Evolutionary conservation across 805 yeast species (phyloP).

Genomic region (Zygoascus biomembranicola): DNA sequence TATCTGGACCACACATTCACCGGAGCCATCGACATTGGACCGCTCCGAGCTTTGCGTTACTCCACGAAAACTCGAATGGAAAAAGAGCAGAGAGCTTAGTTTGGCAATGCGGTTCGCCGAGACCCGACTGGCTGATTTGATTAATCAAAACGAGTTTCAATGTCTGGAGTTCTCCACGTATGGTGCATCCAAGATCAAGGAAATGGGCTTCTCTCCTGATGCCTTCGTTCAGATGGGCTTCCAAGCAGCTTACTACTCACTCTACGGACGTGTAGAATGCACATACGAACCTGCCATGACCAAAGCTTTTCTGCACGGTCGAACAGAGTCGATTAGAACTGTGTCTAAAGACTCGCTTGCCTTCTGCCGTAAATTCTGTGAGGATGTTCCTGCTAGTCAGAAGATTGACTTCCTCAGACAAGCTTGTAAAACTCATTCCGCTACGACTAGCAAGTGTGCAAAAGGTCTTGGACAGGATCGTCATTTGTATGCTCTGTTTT

Average conservation of each 20-base stretch:
- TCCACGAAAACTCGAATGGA: slow-evolving; percentile 88
- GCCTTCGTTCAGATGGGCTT: slow-evolving; percentile 92
- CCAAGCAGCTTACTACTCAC: slow-evolving; percentile 86
- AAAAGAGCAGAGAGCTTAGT: slow-evolving; percentile 65
- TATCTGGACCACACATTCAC: slow-evolving; percentile 51
- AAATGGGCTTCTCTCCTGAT: slow-evolving; percentile 85
- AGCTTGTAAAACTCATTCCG: slow-evolving; percentile 66
- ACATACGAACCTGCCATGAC: slow-evolving; percentile 98
- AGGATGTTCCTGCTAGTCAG: slow-evolving; percentile 48
- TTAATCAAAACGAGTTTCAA: slow-evolving; percentile 81
- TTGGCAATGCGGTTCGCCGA: slow-evolving; percentile 83
- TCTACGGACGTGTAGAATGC: slow-evolving; percentile 87
- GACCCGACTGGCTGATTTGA: slow-evolving; percentile 77
- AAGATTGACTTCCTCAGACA: slow-evolving; percentile 52
- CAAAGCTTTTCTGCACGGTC: slow-evolving; percentile 74
- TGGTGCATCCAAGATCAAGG: slow-evolving; percentile 72
- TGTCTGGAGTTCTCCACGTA: slow-evolving; percentile 58
- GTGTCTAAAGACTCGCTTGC: slow-evolving; percentile 73
- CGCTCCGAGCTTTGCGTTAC: slow-evolving; percentile 46
- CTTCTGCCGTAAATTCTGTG: slow-evolving; percentile 81
- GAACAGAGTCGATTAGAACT: slow-evolving; percentile 87
- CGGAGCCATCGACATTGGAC: slow-evolving; percentile 38
- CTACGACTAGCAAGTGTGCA: slow-evolving; percentile 60
- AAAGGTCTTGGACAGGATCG: slow-evolving; percentile 87
- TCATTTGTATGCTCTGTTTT: slow-evolving; percentile 77